Conservation (phyloP, 1,139 yeast genomes). For the Yueomyces sp. region DNA sequence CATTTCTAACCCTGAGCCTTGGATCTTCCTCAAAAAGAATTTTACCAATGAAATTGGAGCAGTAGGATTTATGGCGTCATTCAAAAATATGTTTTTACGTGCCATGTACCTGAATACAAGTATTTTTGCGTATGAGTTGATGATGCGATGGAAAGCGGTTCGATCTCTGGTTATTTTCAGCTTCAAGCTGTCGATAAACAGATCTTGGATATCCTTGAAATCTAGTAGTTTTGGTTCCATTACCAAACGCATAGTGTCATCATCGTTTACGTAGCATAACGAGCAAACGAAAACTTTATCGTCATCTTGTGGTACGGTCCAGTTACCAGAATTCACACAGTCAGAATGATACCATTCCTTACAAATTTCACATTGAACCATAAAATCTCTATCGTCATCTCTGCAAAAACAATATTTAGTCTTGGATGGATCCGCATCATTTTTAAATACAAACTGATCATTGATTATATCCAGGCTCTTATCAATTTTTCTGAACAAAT, state of each 20-base stretch:
- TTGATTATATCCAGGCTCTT: not conserved
- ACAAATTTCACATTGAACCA: conserved; percentile 74
- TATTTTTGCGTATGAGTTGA: conserved; percentile 19
- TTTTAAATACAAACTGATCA: conserved; percentile 2
- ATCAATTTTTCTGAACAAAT: too few species aligned
- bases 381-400: conserved; percentile 42
- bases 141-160: conserved; percentile 15
- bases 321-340: conserved; percentile 40
- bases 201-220: conserved; percentile 22
- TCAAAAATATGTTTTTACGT: conserved; percentile 9
- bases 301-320: conserved; percentile 20
- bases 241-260: conserved; percentile 24
- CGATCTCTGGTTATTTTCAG: conserved; percentile 34
- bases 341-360: conserved; percentile 70
- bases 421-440: conserved; percentile 30
- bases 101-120: conserved; percentile 18
- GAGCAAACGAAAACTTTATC: conserved; percentile 52
- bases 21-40: conserved; percentile 34
- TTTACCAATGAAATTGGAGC: conserved; percentile 22
- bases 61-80: conserved; percentile 7
- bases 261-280: conserved; percentile 33
- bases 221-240: conserved; percentile 24
- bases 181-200: conserved; percentile 25
- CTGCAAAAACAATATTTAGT: conserved; percentile 58
- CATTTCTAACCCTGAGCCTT: conserved; percentile 26